phyloP scores from a whole-genome alignment of 805 yeast species.

The Saccharomycopsis fodiens region DNA sequence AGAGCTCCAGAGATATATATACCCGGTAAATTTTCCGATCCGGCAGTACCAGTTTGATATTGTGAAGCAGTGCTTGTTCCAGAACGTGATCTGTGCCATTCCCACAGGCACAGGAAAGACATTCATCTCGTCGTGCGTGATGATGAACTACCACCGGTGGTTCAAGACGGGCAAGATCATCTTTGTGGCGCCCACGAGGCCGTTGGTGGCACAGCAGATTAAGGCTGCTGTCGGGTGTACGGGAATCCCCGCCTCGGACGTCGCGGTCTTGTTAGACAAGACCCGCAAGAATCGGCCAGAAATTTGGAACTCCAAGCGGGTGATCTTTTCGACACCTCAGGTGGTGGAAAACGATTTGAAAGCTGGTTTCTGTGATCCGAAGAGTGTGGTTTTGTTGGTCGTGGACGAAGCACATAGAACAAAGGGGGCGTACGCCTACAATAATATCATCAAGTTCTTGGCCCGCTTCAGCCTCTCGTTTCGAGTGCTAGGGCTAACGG shows the following conservation, averaged over 20 bases:
- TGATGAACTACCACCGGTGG: slow-evolving; percentile 88
- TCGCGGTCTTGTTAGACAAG: slow-evolving; percentile 68
- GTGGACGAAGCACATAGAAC: slow-evolving; percentile 96
- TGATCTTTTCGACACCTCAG: slow-evolving; percentile 94
- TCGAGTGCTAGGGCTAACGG: slow-evolving; percentile 81
- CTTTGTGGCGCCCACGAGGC: slow-evolving; percentile 96
- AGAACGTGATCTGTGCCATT: slow-evolving; percentile 77
- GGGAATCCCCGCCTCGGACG: slow-evolving; percentile 69
- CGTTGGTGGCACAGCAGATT: slow-evolving; percentile 93
- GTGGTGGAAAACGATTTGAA: slow-evolving; percentile 86
- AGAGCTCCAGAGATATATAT: slow-evolving; percentile 45
- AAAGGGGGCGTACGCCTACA: slow-evolving; percentile 83
- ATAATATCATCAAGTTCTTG: slow-evolving; percentile 66
- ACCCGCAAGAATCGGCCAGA: slow-evolving; percentile 54
- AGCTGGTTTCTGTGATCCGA: slow-evolving; percentile 70
- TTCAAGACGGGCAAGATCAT: slow-evolving; percentile 69
- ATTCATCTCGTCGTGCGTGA: slow-evolving; percentile 88
- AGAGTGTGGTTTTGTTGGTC: slow-evolving; percentile 63
- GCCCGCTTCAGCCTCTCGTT: slow-evolving; percentile 57
- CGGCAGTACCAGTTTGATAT: slow-evolving; percentile 88
- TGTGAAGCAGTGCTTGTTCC: slow-evolving; percentile 59
- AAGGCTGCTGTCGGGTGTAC: slow-evolving; percentile 85
- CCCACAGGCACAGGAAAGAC: slow-evolving; percentile 99
- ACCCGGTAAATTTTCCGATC: slow-evolving; percentile 78
- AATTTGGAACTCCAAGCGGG: slow-evolving; percentile 71